A percentile compares a stretch with the other conserved stretches of the same genome.
phyloP scores from a whole-genome alignment of 2,329 filamentous ascomycete species.

The Microthyrium microscopicum region DNA sequence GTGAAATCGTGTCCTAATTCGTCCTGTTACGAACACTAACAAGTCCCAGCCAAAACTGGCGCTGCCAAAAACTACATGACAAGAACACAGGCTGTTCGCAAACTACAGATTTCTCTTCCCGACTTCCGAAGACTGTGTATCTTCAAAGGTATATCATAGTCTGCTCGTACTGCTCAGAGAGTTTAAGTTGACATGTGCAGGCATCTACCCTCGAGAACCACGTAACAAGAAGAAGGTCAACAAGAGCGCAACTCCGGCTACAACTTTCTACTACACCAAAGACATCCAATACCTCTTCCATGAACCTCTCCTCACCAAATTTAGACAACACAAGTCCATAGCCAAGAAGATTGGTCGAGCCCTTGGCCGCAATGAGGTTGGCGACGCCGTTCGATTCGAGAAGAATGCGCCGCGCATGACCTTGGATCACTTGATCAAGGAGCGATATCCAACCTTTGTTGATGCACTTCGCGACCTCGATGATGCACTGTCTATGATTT shows the following conservation, averaged over 20 bases:
- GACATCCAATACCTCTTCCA: slow-evolving; percentile 98
- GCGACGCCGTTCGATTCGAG: slow-evolving; percentile 77
- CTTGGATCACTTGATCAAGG: slow-evolving; percentile 91
- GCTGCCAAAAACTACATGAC: slow-evolving; percentile 98
- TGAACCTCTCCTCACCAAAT: slow-evolving; percentile 84
- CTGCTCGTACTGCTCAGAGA: background rate
- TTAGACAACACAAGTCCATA: slow-evolving; percentile 90
- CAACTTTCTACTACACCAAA: slow-evolving; percentile 84
- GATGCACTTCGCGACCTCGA: slow-evolving; percentile 90
- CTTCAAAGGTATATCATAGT: slow-evolving; percentile 57
- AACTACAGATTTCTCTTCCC: slow-evolving; percentile 89
- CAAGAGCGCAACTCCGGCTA: slow-evolving; percentile 76
- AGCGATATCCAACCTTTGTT: slow-evolving; percentile 93
- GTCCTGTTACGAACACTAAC: slow-evolving; percentile 12
- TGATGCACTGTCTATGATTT: slow-evolving; percentile 91
- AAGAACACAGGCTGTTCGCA: slow-evolving; percentile 88
- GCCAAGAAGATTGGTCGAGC: slow-evolving; percentile 95
- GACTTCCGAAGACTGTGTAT: slow-evolving; percentile 98
- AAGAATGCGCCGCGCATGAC: slow-evolving; percentile 82
- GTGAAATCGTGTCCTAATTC: background rate
- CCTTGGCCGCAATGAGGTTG: slow-evolving; percentile 77
- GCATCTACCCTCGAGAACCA: slow-evolving; percentile 94
- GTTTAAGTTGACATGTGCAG: slow-evolving; percentile 16
- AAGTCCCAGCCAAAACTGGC: slow-evolving; percentile 52
- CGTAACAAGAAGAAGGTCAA: slow-evolving; percentile 93